Evolutionary conservation across 1,284 basidiomycete genomes (phyloP), one percentile per base, ranked within the genome.

Genomic region (Afroboletus lepidellus): DNA sequence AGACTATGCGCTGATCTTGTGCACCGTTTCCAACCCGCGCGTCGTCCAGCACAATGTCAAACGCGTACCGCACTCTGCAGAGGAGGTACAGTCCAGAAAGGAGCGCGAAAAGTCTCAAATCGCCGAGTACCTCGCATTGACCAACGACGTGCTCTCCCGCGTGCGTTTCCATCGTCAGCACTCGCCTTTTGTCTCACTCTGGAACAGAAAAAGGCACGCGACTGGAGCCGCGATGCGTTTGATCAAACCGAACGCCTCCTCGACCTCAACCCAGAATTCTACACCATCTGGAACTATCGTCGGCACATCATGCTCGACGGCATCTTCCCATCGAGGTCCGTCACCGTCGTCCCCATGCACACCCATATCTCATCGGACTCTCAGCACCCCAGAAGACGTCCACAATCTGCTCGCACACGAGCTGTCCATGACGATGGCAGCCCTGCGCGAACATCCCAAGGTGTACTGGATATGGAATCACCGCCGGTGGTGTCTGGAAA

Each of bases 381-480:
- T 53, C 61, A 94, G 90, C 50, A 72, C 84, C 3, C 74, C 81
- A 0, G 74, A 82, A 44, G 78, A 85, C 47, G 76, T 85, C 33
- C 85, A 92, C 50, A 71, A 77, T 9, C 53, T 87, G 3, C 77
- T 97, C 2, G 74, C 80, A 3, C 75, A 80, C 33, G 94, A 98
- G 53, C 72, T 98, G n/a, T 74, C 79, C 2, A 77, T 94, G 69
- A 97, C 94, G 0, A 90, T 87, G 63, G 72, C 77, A 8, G 85
- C 88, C 16, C 80, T 98, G 41, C 87, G 89, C 62, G 75, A 81
- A 11, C 85, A 94, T 65, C 94, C 94, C 8, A 98, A 98, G 66
- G 87, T 95, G 13, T 98, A 98, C 69, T 93, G 90, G 85, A 93
- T 97, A 57, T 98, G 94, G 95, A 96, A 94, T 64, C 94, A 98